Evolutionary conservation across 1,139 yeast species (phyloP), one percentile per base, ranked within the genome.

Genomic region (Zhuliangozyma blackwelliae): DNA sequence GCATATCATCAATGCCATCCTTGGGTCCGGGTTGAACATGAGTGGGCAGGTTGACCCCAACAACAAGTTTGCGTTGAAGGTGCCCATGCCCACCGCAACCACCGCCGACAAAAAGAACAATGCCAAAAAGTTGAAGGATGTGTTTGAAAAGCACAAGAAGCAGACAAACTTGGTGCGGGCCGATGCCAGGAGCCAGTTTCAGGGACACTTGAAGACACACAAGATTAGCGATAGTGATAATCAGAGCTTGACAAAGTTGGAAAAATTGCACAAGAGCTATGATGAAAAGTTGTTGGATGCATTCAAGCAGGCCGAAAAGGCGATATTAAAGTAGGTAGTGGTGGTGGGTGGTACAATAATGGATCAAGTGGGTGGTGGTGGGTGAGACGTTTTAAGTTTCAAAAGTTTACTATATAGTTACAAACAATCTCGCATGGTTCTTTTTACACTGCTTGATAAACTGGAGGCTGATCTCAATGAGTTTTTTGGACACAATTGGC

Each of bases 31-130:
- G 10, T 61, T 87, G 54, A 85, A 86, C 49, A 63, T 90, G 66
- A 87, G 83, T 42, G 95, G 97, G 1, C 89, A 83, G 51, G 68
- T 70, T 21, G 90, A 87, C 45, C 77, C 86, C 2, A 63, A 76
- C 37, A 85, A 83, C 52, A 79, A 79, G 34, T 95, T 85, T 56
- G 72, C 82, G 28, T 65, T 90, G 52, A 81, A 78, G 47, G 81
- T 88, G 9, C 78, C 88, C 1, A 65, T 88, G 41, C 95, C 95
- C 25, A 82, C 88, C 19, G 72, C 81, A 23, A 82, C 90, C 7
- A 73, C 82, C 3, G 95, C 85, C 41, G 66, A 82, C 21, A 81
- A 84, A 51, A 63, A 72, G 39, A 79, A 73, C 36, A 67, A 72
- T 43, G 72, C 72, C 10, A 83, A 81, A 52, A 69, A 71, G 10